phyloP scores from a whole-genome alignment of 2,329 filamentous ascomycete genomes.

The Trichoderma sp. region DNA sequence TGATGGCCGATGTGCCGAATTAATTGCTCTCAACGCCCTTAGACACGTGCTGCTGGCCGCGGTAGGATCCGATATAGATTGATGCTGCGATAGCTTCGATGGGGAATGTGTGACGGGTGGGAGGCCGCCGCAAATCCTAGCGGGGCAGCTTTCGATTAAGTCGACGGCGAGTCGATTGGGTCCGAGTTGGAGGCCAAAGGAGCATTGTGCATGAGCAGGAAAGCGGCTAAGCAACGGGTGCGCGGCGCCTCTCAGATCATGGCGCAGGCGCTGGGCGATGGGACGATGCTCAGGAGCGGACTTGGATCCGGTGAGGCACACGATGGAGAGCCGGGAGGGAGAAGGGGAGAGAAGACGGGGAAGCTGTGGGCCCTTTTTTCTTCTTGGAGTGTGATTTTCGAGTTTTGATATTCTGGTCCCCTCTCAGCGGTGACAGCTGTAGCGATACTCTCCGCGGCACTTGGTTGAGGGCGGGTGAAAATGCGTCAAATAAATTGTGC shows the following conservation, averaged over 20 bases:
- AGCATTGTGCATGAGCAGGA: conserved; percentile 20
- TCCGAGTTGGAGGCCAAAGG: conserved; percentile 16
- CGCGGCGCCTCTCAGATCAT: conserved; percentile 19
- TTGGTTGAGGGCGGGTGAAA: background rate
- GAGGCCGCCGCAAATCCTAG: conserved; percentile 19
- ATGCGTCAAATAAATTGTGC: background rate
- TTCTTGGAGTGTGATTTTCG: background rate
- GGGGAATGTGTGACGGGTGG: conserved; percentile 5
- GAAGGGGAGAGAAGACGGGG: background rate
- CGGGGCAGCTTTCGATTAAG: conserved; percentile 18
- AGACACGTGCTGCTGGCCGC: background rate
- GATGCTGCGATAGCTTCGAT: conserved; percentile 5
- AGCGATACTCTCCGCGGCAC: background rate
- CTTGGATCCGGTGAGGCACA: background rate
- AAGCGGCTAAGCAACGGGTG: background rate
- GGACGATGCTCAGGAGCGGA: conserved; percentile 5
- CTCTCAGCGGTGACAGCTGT: background rate
- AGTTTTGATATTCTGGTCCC: background rate
- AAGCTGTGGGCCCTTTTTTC: background rate
- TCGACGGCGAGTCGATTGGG: conserved; percentile 18
- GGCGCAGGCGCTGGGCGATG: conserved; percentile 9
- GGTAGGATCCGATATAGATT: background rate
- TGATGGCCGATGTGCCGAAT: background rate
- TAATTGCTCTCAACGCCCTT: background rate
- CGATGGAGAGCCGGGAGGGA: background rate